Evolutionary conservation across 2,329 filamentous ascomycete genomes (phyloP).

Genomic region (Aureobasidium sp.): DNA sequence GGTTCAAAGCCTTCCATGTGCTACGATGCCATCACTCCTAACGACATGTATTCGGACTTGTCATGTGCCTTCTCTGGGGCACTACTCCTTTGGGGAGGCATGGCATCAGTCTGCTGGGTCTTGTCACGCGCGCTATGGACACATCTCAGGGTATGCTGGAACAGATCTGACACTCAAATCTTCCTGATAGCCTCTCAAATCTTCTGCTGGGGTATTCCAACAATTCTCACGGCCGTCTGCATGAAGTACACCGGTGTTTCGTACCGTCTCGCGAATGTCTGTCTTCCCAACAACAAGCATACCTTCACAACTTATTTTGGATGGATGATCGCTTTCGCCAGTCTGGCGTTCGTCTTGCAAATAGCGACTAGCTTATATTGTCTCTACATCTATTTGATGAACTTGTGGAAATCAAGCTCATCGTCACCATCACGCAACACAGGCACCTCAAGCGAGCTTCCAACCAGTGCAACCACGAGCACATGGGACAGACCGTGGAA

Average conservation of each 20-base stretch:
- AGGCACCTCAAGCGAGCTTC: not conserved
- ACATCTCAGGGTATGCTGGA: slow-evolving; percentile 27
- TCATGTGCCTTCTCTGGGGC: slow-evolving; percentile 74
- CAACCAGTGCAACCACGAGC: slow-evolving; percentile 3
- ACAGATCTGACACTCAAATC: slow-evolving; percentile 20
- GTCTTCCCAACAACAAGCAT: slow-evolving; percentile 26
- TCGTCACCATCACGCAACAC: not conserved
- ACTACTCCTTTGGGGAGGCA: slow-evolving; percentile 68
- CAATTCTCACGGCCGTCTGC: slow-evolving; percentile 20
- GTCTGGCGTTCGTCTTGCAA: slow-evolving; percentile 24
- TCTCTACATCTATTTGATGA: slow-evolving; percentile 24
- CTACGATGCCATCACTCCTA: slow-evolving; percentile 72
- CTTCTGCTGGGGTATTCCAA: slow-evolving; percentile 21
- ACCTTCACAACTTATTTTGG: slow-evolving; percentile 28
- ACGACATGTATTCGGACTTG: slow-evolving; percentile 66
- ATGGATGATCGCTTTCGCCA: slow-evolving; percentile 27
- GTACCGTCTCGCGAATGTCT: slow-evolving; percentile 26
- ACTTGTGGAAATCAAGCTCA: slow-evolving; percentile 10
- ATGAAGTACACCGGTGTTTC: slow-evolving; percentile 24
- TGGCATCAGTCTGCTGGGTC: slow-evolving; percentile 67
- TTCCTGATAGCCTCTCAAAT: slow-evolving; percentile 23
- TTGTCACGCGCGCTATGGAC: slow-evolving; percentile 27
- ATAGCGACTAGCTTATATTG: slow-evolving; percentile 26
- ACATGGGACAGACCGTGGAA: slow-evolving; percentile 11
- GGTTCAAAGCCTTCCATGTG: slow-evolving; percentile 65